Evolutionary conservation across 2,329 filamentous ascomycete species (phyloP).

Genomic region (Ophiosphaerella herpotricha): DNA sequence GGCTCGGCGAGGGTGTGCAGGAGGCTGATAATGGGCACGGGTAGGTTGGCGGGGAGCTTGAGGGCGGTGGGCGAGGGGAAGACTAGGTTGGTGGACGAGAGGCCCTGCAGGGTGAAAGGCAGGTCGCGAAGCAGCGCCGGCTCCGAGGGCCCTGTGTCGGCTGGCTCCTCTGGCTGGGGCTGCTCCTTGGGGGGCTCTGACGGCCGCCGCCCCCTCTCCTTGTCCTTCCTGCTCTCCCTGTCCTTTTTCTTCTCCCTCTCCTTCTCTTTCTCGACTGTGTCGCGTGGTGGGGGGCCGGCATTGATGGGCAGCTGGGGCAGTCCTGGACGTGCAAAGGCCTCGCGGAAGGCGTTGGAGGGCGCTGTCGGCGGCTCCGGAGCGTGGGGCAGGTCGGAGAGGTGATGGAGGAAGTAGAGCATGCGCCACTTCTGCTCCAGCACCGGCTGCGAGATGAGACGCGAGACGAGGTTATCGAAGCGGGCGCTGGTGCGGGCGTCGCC

Average conservation of each 20-base stretch:
- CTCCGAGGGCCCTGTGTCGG: conserved; percentile 46
- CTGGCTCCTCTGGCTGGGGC: conserved; percentile 16
- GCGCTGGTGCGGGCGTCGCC: conserved; percentile 70
- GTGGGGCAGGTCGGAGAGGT: conserved; percentile 67
- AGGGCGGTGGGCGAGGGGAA: conserved; percentile 73
- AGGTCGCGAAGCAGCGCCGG: conserved; percentile 66
- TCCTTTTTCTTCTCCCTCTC: conserved; percentile 24
- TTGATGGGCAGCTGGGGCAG: conserved; percentile 47
- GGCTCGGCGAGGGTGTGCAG: conserved; percentile 91
- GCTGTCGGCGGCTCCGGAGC: conserved; percentile 24
- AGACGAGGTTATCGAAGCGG: conserved; percentile 88
- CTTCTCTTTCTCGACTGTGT: conserved; percentile 28
- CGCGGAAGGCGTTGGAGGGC: conserved; percentile 47
- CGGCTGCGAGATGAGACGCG: conserved; percentile 83
- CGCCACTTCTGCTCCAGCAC: conserved; percentile 96
- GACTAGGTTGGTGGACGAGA: conserved; percentile 82
- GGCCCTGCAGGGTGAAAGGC: conserved; percentile 88
- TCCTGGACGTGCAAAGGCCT: conserved; percentile 54
- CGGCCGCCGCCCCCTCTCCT: conserved; percentile 32
- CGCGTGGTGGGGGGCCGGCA: conserved; percentile 28
- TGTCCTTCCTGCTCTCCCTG: conserved; percentile 30
- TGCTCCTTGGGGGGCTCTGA: conserved; percentile 34
- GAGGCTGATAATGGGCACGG: conserved; percentile 82
- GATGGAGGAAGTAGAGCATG: conserved; percentile 88
- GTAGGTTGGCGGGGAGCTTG: conserved; percentile 77